Percentiles rank a stretch among this genome's conserved stretches.
phyloP scores from a whole-genome alignment of 257 asterid species.

The Solanum medicagineum region DNA sequence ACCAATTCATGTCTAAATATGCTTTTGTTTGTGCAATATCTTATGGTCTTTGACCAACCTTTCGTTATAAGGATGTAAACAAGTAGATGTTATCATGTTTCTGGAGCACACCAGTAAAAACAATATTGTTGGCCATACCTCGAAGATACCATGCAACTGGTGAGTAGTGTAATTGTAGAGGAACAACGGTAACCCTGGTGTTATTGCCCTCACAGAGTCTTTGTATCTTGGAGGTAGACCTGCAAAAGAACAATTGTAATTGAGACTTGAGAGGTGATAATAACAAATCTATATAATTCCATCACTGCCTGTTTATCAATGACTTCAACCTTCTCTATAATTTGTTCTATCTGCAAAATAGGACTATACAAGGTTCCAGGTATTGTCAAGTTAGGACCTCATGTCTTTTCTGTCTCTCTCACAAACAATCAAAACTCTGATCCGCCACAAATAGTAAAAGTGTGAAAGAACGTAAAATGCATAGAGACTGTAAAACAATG shows the following conservation, averaged over 20 bases:
- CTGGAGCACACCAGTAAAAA: not conserved
- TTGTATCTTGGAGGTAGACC: constrained; percentile 92
- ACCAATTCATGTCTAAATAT: not conserved
- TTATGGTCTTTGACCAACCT: not conserved
- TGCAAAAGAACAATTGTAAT: constrained; percentile 6
- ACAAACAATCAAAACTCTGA: not conserved
- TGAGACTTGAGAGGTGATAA: not conserved
- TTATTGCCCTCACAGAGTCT: constrained; percentile 92
- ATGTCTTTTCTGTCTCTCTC: not conserved
- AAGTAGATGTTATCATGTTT: not conserved
- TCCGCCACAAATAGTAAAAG: not conserved
- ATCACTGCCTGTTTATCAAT: not conserved
- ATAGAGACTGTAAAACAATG: not conserved
- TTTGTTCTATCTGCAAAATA: not conserved
- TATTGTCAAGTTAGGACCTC: not conserved
- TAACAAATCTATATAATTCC: not conserved
- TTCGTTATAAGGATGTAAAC: not conserved
- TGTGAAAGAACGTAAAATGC: not conserved
- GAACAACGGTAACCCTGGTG: constrained; percentile 92
- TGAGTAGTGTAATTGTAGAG: constrained; percentile 91
- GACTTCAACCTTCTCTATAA: not conserved
- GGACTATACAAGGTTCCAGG: not conserved
- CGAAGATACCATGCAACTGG: constrained; percentile 91
- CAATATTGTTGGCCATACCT: constrained; percentile 28
- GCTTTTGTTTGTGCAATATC: not conserved